Evolutionary conservation across 345 rosid genomes (phyloP).

Genomic region (Brassica rapa): DNA sequence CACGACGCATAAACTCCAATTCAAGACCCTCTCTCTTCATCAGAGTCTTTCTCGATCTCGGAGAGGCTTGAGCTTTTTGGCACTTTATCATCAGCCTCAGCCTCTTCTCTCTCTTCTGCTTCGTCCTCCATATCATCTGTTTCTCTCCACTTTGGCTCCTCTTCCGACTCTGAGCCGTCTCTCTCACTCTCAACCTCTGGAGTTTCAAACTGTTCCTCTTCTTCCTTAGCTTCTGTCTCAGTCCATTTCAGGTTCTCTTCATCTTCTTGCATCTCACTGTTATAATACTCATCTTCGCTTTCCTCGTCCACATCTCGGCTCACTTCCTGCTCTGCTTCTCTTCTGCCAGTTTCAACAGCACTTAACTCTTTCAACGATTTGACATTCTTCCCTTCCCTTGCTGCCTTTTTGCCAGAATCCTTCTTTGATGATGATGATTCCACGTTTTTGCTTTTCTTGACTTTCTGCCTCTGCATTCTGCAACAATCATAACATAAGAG

Average conservation of each 20-base stretch:
- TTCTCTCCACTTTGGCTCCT: slow-evolving; percentile 43
- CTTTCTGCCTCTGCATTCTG: slow-evolving; percentile 44
- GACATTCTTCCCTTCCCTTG: slow-evolving; percentile 29
- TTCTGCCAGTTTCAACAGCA: slow-evolving; percentile 36
- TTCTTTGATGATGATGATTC: neutral
- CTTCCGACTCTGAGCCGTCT: slow-evolving; percentile 27
- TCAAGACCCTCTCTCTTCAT: slow-evolving; percentile 18
- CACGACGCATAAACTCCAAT: slow-evolving; percentile 1
- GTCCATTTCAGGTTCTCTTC: slow-evolving; percentile 2
- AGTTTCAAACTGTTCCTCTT: slow-evolving; percentile 11
- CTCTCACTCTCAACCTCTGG: slow-evolving; percentile 36
- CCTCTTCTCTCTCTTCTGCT: slow-evolving; percentile 12
- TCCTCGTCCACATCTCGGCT: slow-evolving; percentile 28
- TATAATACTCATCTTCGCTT: slow-evolving; percentile 14
- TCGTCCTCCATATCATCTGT: slow-evolving; percentile 35
- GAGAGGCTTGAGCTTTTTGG: neutral
- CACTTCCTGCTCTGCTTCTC: slow-evolving; percentile 30
- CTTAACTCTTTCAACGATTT: slow-evolving; percentile 37
- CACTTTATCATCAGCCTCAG: slow-evolving; percentile 14
- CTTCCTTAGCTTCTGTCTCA: slow-evolving; percentile 29
- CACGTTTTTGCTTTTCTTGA: neutral
- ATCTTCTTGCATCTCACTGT: slow-evolving; percentile 22
- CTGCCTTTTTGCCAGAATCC: slow-evolving; percentile 16
- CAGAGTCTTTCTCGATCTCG: slow-evolving; percentile 17
- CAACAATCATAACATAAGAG: slow-evolving; percentile 14